Base-by-base conservation (phyloP, 257 asterid species). In the Solanum peruvianum region DNA sequence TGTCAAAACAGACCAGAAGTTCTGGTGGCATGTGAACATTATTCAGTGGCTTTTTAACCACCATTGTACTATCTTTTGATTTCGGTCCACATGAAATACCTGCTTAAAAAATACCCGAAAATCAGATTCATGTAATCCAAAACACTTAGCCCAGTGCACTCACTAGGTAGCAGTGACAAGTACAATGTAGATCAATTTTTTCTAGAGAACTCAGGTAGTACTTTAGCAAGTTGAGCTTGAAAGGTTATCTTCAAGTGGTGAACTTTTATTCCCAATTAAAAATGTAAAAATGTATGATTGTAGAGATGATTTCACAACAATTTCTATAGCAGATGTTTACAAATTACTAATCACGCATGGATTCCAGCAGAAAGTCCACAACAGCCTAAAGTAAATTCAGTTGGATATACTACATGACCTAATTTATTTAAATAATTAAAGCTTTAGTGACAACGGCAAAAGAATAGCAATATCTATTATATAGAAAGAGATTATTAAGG, bases 1-100 rank as follows among this genome's bases (percentile, higher is more conserved):
- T 90, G 87, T 93, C 95, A 18, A 92, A 87, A 86, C 92, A 91
- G 72, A 93, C 92, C 37, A 97, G 87, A 89, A 97, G 98, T 91
- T 97, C 99, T 1, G 99, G 98, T 33, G 99, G 99, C 85, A 97
- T 92, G 89, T 85, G 93, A 88, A 91, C 99, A 78, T 91, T 90
- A 85, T 90, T 94, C 67, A 88, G 94, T 44, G 95, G 97, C 93
- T 93, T 93, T 83, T 31, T 78, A 85, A 37, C 89, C 5, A 64
- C 85, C 41, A 23, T 62, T 84, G 84, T 88, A 66, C 80, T 64
- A 69, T 86, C 92, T 81, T 89, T 84, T 20, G 91, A 29, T 81
- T 89, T 87, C 72, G 69, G 88, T 84, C 89, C 90, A 52, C 44
- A 71, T 7, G 90, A 87, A 85, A 84, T 82, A 62, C 91, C 94